Conservation (phyloP, 192 early-diverging fungal genomes). For the Podila horticola region DNA sequence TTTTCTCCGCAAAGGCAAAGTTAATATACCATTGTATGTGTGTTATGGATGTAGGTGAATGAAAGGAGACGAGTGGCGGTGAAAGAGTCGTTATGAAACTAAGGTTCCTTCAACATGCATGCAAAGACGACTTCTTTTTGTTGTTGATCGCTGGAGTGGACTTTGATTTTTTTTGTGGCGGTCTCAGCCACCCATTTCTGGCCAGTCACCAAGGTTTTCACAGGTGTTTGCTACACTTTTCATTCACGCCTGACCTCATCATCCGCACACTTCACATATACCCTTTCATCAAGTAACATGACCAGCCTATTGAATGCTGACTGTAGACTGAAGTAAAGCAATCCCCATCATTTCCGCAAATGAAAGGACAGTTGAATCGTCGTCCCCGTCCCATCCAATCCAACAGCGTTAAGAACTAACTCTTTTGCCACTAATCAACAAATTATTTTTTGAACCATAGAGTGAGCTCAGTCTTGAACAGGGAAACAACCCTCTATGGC, state of each 20-base stretch:
- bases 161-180: not conserved
- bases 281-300: constrained; percentile 20
- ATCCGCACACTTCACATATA: not conserved
- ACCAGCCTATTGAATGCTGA: constrained; percentile 47
- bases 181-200: constrained; percentile 1
- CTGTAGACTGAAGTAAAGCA: constrained; percentile 53
- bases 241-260: not conserved
- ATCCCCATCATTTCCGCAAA: not conserved
- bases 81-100: not conserved
- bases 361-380: not conserved
- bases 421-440: not conserved
- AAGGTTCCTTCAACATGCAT: too few species aligned
- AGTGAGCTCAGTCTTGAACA: constrained; percentile 89
- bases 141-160: not conserved
- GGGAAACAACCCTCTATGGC: constrained; percentile 78
- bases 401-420: not conserved
- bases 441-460: constrained; percentile 48
- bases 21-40: not conserved
- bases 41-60: not conserved
- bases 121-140: too few species aligned
- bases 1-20: not conserved
- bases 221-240: not conserved
- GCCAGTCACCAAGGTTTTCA: not conserved
- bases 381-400: not conserved
- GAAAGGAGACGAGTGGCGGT: not conserved